A percentile compares a stretch with the other conserved stretches of the same genome.
Evolutionary conservation across 1,139 yeast species (phyloP).

Genomic region (Zygosaccharomyces sapae): DNA sequence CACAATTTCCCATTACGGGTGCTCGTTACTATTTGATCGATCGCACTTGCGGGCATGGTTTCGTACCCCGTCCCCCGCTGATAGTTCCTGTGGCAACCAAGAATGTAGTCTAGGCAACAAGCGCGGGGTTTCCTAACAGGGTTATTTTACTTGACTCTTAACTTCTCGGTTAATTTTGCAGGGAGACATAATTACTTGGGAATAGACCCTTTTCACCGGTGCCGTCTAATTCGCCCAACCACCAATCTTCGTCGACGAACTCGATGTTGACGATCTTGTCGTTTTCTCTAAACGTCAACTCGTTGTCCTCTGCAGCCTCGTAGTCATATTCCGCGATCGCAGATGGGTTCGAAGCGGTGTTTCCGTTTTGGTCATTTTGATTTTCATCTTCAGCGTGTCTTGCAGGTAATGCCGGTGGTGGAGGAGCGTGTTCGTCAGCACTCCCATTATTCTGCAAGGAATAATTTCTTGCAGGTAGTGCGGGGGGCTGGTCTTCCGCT

Average conservation of each 20-base stretch:
- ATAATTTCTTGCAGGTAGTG: slow-evolving; percentile 15
- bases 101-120: not conserved
- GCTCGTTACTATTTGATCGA: too few relatives aligned
- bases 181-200: slow-evolving; percentile 81
- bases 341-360: slow-evolving; percentile 36
- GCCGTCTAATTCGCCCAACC: slow-evolving; percentile 68
- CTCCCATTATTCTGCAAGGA: slow-evolving; percentile 2
- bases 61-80: too few relatives aligned
- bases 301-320: slow-evolving; percentile 88
- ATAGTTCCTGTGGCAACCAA: not conserved
- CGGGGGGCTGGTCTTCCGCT: slow-evolving; percentile 16
- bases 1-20: too few relatives aligned
- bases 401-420: slow-evolving; percentile 14
- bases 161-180: slow-evolving; percentile 32
- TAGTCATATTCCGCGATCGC: slow-evolving; percentile 84
- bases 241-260: slow-evolving; percentile 93
- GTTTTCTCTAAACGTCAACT: slow-evolving; percentile 76
- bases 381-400: slow-evolving; percentile 5
- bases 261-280: slow-evolving; percentile 78
- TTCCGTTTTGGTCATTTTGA: slow-evolving; percentile 2
- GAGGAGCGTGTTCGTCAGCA: slow-evolving; percentile 5
- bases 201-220: slow-evolving; percentile 77
- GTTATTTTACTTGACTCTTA: not conserved
- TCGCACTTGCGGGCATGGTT: too few relatives aligned
- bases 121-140: not conserved